A percentile compares a stretch with the other conserved stretches of the same genome.
Evolutionary conservation across 108 stramenopile species (phyloP).

Genomic region (Pseudonitzschia multistriata): DNA sequence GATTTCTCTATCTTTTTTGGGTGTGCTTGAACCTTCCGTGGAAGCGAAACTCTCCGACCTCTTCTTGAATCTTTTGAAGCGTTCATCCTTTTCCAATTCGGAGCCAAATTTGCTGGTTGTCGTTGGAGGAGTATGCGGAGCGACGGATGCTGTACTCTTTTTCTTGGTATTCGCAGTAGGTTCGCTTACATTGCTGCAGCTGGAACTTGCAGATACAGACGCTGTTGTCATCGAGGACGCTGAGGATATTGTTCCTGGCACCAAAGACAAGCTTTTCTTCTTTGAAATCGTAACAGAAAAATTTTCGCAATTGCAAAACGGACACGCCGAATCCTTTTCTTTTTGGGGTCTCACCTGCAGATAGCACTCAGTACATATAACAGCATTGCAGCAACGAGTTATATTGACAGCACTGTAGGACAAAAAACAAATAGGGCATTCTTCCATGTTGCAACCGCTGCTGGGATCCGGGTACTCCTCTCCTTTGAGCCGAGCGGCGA

Average conservation of each 20-base stretch:
- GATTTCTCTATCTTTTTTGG: constrained; percentile 15
- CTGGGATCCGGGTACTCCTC: constrained; percentile 36
- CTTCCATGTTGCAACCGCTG: constrained; percentile 18
- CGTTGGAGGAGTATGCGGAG: background rate
- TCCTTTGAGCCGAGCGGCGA: constrained; percentile 68
- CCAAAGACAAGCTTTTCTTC: constrained; percentile 48
- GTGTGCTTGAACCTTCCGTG: constrained; percentile 5
- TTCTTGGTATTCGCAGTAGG: background rate
- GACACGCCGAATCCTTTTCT: constrained; percentile 52
- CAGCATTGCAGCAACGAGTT: constrained; percentile 77
- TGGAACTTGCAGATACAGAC: background rate
- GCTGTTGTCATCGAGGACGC: constrained; percentile 2
- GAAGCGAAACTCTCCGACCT: constrained; percentile 44
- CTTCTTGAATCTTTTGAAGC: constrained; percentile 40
- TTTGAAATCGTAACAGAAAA: constrained; percentile 40
- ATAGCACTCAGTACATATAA: constrained; percentile 87
- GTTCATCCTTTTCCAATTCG: constrained; percentile 60
- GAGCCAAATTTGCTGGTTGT: constrained; percentile 52
- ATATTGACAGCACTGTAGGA: constrained; percentile 62
- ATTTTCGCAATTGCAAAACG: constrained; percentile 54
- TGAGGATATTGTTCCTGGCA: background rate
- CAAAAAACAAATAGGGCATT: constrained; percentile 91
- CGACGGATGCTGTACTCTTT: constrained; percentile 7
- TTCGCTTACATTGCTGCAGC: background rate
- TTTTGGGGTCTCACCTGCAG: constrained; percentile 74